Evolutionary conservation across 1,139 yeast species (phyloP).

Genomic region (Debaryomyces subglobosus): DNA sequence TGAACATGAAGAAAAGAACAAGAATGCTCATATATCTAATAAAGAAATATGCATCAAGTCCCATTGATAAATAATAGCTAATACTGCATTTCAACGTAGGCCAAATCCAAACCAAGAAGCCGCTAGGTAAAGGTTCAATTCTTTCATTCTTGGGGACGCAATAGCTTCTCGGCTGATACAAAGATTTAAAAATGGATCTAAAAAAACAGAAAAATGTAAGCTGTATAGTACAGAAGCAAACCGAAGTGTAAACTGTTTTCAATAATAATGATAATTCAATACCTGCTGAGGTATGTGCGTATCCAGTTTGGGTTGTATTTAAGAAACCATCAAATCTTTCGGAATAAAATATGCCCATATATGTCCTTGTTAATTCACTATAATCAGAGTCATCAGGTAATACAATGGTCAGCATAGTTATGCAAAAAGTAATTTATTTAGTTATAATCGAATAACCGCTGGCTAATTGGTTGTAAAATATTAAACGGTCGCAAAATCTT

Average conservation of each 20-base stretch:
- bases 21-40: conserved; percentile 55
- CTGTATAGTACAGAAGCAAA: conserved; percentile 55
- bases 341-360: conserved; percentile 32
- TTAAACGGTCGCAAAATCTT: not conserved
- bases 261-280: conserved; percentile 43
- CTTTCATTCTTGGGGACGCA: conserved; percentile 44
- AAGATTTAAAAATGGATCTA: conserved; percentile 44
- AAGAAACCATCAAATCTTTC: conserved; percentile 41
- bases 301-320: conserved; percentile 60
- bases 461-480: not conserved
- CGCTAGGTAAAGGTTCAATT: conserved; percentile 40
- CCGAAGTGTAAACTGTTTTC: conserved; percentile 53
- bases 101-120: conserved; percentile 51
- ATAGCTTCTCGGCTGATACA: conserved; percentile 61
- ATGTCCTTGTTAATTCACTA: conserved; percentile 26
- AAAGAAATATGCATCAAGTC: conserved; percentile 70
- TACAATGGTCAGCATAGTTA: conserved; percentile 23
- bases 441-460: conserved; percentile 9
- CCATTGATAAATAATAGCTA: conserved; percentile 48
- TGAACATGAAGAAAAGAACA: conserved; percentile 47
- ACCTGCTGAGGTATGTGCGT: conserved; percentile 49
- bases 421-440: not conserved
- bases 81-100: conserved; percentile 45
- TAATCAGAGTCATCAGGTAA: conserved; percentile 26
- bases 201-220: conserved; percentile 54